Evolutionary conservation across 1,284 basidiomycete genomes (phyloP).

Genomic region (Prillingera fragicola): DNA sequence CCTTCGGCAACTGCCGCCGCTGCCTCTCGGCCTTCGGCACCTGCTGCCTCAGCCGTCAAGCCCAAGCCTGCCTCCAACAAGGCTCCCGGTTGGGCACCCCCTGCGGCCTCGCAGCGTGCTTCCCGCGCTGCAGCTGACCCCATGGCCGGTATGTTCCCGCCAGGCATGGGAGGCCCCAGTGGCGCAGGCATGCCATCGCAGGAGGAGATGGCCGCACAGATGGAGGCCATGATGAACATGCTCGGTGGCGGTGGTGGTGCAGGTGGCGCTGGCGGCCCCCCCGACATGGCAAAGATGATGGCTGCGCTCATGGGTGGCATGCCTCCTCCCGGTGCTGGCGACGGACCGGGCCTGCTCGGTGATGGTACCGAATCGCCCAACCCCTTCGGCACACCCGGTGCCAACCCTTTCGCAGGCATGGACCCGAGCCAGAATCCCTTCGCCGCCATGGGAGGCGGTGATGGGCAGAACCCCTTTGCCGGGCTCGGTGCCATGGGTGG

Average conservation of each 20-base stretch:
- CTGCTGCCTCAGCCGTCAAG: no score
- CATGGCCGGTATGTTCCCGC: no score
- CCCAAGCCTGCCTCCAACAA: no score
- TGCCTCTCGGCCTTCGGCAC: no score
- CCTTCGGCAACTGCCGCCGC: no score
- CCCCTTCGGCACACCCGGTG: constrained; percentile 6
- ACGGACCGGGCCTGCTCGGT: constrained; percentile 12
- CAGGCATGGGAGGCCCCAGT: no score
- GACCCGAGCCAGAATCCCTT: neutral
- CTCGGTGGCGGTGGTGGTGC: constrained; percentile 23
- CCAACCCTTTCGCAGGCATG: constrained; percentile 5
- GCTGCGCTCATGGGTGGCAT: constrained; percentile 20
- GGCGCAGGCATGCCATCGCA: neutral
- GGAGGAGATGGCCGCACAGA: constrained; percentile 25
- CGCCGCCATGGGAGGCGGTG: neutral
- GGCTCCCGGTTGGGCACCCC: no score
- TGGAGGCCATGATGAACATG: constrained; percentile 38
- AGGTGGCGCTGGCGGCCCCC: constrained; percentile 20
- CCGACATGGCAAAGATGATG: constrained; percentile 31
- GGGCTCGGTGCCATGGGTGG: constrained; percentile 17
- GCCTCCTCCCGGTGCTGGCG: constrained; percentile 10
- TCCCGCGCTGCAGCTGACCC: no score
- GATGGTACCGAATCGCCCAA: constrained; percentile 13
- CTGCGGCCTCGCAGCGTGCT: no score
- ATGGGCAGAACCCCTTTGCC: constrained; percentile 9